Evolutionary conservation across 805 yeast genomes (phyloP), one percentile per base, ranked within the genome.

Genomic region (Candida odintsovae): DNA sequence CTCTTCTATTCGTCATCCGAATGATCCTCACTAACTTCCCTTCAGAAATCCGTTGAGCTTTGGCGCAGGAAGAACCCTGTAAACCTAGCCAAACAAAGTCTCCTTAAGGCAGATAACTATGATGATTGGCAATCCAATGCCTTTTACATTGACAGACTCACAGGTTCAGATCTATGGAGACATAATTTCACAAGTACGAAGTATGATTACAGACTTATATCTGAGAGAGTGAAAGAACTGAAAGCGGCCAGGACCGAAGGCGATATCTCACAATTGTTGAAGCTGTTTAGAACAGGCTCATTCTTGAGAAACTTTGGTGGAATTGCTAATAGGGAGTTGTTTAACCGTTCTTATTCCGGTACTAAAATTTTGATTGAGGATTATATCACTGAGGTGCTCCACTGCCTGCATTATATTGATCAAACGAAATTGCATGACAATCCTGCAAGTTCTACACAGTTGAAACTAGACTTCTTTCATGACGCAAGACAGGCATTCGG

Each of bases 251-350:
- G 94, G 42, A 68, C 72, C 23, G 69, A 71, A 8, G 45, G 51
- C 38, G 88, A 90, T 61, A 69, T 80, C 2, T 72, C 71, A 19
- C 66, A 71, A 29, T 68, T 90, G 18, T 74, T 85, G 67, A 80
- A 85, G 19, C 68, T 84, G 35, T 73, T 92, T 40, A 68, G 96
- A 37, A 84, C 73, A 0, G 71, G 95, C 0, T 96, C 97, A 0
- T 75, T 90, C 58, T 69, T 94, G 31, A 69, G 99, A 37, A 94
- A 94, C 61, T 86, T 92, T 68, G 98, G 96, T 7, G 95, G 96
- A 1, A 88, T 94, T 5, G 77, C 95, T 1, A 86, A 84, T 53
- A 81, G 83, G 52, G 76, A 82, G 45, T 68, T 94, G 40, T 92
- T 86, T 69, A 84, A 84, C 45, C 81, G 89, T 47, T 78, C 96